Evolutionary conservation across 2,329 filamentous ascomycete species (phyloP).

Genomic region (Diaporthe sp.): DNA sequence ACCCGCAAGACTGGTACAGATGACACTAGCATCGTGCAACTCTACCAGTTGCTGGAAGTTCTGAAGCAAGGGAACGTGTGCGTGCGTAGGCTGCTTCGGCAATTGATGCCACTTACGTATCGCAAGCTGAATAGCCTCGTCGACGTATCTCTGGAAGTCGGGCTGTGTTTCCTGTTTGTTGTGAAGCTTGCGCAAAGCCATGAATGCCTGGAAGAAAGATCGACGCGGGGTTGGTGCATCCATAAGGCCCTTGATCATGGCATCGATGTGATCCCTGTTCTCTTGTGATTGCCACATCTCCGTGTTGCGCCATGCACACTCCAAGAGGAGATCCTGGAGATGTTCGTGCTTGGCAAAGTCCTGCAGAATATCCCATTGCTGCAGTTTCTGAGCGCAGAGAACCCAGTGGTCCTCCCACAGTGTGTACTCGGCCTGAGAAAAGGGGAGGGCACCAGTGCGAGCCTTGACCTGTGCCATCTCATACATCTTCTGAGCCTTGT

Average conservation of each 20-base stretch:
- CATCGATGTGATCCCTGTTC: slow-evolving; percentile 90
- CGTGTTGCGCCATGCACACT: slow-evolving; percentile 95
- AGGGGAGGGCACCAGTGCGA: slow-evolving; percentile 93
- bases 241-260: slow-evolving; percentile 95
- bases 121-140: slow-evolving; percentile 96
- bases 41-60: slow-evolving; percentile 99
- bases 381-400: slow-evolving; percentile 95
- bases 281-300: slow-evolving; percentile 94
- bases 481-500: slow-evolving; percentile 97
- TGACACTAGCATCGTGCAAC: slow-evolving; percentile 96
- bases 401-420: slow-evolving; percentile 99
- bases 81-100: slow-evolving; percentile 92
- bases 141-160: slow-evolving; percentile 91
- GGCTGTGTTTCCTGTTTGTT: slow-evolving; percentile 84
- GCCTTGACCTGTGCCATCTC: slow-evolving; percentile 98
- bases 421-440: slow-evolving; percentile 97
- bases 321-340: slow-evolving; percentile 93
- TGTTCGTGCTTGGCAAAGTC: slow-evolving; percentile 99
- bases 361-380: slow-evolving; percentile 98
- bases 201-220: slow-evolving; percentile 98
- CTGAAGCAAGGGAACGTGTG: slow-evolving; percentile 93
- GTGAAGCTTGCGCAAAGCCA: slow-evolving; percentile 94
- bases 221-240: slow-evolving; percentile 95
- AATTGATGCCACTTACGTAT: slow-evolving; percentile 99
- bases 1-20: slow-evolving; percentile 89